These are phyloP conservation scores for Talaromyces sp. DNA, from an alignment of 2,329 filamentous ascomycete species.

Conservation along the genomic window DNA sequence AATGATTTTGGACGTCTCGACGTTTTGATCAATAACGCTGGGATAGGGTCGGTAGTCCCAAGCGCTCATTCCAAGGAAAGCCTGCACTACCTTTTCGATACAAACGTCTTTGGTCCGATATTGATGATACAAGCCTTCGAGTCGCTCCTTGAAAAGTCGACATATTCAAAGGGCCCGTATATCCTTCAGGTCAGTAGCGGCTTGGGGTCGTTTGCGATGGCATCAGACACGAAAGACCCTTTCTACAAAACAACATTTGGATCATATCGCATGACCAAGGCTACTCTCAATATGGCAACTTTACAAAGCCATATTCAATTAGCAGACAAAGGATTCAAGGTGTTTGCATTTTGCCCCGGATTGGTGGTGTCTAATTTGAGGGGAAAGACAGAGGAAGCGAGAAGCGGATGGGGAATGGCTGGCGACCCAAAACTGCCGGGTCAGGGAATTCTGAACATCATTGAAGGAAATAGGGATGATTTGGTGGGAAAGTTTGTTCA, in stretches of 20 bases:
- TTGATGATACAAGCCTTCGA: constrained; percentile 4
- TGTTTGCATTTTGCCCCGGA: constrained; percentile 10
- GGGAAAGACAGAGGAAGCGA: constrained; percentile 1
- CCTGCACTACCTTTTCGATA: constrained; percentile 6
- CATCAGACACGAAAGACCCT: not conserved
- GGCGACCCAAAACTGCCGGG: constrained; percentile 3
- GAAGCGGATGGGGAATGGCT: constrained; percentile 4
- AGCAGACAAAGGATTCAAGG: constrained; percentile 13
- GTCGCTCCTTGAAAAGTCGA: constrained; percentile 1
- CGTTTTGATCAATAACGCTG: constrained; percentile 45
- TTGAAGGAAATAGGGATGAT: constrained; percentile 7
- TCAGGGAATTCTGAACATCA: constrained; percentile 1
- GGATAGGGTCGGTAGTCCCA: constrained; percentile 9
- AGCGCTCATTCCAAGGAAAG: constrained; percentile 1
- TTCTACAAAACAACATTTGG: constrained; percentile 12
- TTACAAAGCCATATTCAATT: constrained; percentile 13
- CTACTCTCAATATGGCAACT: constrained; percentile 10
- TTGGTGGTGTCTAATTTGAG: constrained; percentile 11
- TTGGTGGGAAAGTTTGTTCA: constrained; percentile 7
- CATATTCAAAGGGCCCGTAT: constrained; percentile 3
- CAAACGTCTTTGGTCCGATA: constrained; percentile 4
- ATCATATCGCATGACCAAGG: constrained; percentile 8
- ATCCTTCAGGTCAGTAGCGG: constrained; percentile 6
- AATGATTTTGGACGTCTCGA: constrained; percentile 28
- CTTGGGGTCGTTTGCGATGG: constrained; percentile 21